Evolutionary conservation across 352 stramenopile species (phyloP).

Genomic region (Poterioochromonas sp.): DNA sequence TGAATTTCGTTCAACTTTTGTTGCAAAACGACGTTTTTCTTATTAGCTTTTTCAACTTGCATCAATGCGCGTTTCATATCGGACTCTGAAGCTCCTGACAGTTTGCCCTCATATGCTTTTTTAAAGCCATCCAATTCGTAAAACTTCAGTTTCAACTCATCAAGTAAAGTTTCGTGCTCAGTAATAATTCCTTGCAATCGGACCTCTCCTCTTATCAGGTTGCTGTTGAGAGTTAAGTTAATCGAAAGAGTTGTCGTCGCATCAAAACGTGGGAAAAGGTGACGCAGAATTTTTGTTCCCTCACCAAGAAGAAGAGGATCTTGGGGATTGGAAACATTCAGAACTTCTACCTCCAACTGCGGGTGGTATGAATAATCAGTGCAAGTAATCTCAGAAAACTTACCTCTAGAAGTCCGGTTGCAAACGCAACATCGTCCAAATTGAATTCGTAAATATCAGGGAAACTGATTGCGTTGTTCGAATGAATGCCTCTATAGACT

Average conservation of each 20-base stretch:
- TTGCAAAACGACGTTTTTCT: background rate
- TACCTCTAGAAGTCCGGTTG: background rate
- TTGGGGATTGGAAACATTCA: background rate
- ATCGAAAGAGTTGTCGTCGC: background rate
- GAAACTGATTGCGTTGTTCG: background rate
- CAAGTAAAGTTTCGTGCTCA: background rate
- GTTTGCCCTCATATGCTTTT: background rate
- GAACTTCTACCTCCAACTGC: constrained; percentile 5
- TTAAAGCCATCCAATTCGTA: background rate
- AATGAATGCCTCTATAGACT: no score
- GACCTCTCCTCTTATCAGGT: background rate
- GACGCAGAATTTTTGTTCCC: background rate
- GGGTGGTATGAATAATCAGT: background rate
- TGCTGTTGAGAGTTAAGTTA: background rate
- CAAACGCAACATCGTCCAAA: constrained; percentile 8
- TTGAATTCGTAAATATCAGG: constrained; percentile 17
- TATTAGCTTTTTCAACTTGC: background rate
- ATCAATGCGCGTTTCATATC: background rate
- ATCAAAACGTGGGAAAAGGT: background rate
- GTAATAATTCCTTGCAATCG: background rate
- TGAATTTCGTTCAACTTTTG: constrained; percentile 5
- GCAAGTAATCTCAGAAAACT: no score
- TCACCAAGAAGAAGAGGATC: background rate
- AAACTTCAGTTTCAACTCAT: background rate
- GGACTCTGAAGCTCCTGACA: background rate